Base-by-base conservation (phyloP, 1,284 basidiomycete species). In the Peniophora sp. region DNA sequence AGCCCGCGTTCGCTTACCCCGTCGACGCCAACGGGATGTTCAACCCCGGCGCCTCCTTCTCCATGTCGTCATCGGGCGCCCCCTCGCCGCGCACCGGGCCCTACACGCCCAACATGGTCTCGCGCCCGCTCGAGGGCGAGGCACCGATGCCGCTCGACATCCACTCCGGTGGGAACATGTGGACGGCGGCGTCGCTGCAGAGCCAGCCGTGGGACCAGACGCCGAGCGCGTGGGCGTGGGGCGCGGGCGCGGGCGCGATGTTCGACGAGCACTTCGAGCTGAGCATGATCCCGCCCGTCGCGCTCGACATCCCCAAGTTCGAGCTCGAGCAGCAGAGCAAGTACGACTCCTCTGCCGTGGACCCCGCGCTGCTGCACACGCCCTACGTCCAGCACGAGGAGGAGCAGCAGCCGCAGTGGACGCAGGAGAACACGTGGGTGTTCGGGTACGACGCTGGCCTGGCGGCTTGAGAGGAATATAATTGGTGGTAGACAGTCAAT, bases 241-340 rank as follows among this genome's bases (percentile, higher is more conserved):
- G 58, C 15, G 45, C 54, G 17, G 61, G 66, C 32, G 46, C 51
- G 14, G 66, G 68, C 36, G 57, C 67, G 52, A 62, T 76, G 52
- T 64, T 64, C 43, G 67, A 64, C 37, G 74, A 74, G 56, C 73
- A 76, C 62, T 75, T 76, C 61, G 73, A 73, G 58, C 60, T 76
- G 54, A 57, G 48, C 49, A 59, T 69, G 24, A 76, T 75, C 54
- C 73, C 73, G 39, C 73, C 74, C 0, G 68, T 76, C 60, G 70
- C 75, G 52, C 60, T 75, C 46, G 73, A 73, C 22, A 56, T 73
- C 27, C 62, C 67, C 37, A 58, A 57, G 47, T 57, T 56, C 49
- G 56, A 57, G 2, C 32, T 51, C 23, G 49, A 32, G 8, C 52
- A 54, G 3, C 8, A 51, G 15, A 52, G 54, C 17, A 37, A 36